phyloP scores from a whole-genome alignment of 202 grass and related monocot genomes.

The Setaria italica region DNA sequence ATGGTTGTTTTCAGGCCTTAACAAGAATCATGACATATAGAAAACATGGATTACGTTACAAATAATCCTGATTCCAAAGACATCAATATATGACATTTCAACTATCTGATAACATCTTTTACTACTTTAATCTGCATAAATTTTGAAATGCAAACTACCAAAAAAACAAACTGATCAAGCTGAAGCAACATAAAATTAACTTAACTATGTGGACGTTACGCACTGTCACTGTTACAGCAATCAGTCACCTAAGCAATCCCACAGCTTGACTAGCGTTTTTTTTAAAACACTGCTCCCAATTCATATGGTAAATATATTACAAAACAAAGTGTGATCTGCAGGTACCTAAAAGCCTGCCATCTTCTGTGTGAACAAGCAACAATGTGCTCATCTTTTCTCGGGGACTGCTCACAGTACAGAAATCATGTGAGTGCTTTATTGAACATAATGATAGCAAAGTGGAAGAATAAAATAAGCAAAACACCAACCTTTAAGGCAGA shows the following conservation, averaged over 20 bases:
- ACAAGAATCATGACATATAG: background rate
- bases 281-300: background rate
- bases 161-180: constrained; percentile 24
- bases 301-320: constrained; percentile 31
- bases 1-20: constrained; percentile 1
- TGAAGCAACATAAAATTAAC: constrained; percentile 24
- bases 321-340: constrained; percentile 19
- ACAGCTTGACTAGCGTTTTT: background rate
- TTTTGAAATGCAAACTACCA: constrained; percentile 28
- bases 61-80: background rate
- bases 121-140: constrained; percentile 37
- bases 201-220: constrained; percentile 14
- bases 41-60: background rate
- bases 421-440: constrained; percentile 49
- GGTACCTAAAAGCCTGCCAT: constrained; percentile 84
- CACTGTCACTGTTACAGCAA: background rate
- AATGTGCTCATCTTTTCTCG: constrained; percentile 70
- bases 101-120: constrained; percentile 3
- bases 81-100: constrained; percentile 19
- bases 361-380: constrained; percentile 87
- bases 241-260: background rate
- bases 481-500: constrained; percentile 76
- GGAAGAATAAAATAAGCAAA: constrained; percentile 43
- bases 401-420: constrained; percentile 51
- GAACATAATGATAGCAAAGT: constrained; percentile 38